phyloP scores from a whole-genome alignment of 1,139 yeast species.

The Pichia sp. region DNA sequence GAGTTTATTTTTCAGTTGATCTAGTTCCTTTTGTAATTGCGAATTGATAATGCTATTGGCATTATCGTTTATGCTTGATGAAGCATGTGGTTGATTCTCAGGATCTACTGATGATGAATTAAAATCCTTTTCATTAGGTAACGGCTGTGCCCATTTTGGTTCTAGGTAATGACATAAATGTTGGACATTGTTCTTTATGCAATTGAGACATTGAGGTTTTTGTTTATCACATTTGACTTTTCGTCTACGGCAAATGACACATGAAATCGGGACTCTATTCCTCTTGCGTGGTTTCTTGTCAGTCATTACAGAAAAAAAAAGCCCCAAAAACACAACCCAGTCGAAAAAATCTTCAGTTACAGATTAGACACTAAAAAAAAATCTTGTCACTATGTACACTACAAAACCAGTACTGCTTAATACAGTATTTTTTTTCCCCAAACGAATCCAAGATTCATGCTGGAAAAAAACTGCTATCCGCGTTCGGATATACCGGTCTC shows the following conservation, averaged over 20 bases:
- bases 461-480: background rate
- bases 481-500: background rate
- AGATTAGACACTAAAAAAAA: background rate
- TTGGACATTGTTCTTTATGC: constrained; percentile 66
- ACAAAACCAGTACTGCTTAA: no score
- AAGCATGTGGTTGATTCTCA: background rate
- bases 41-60: background rate
- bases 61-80: background rate
- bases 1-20: constrained; percentile 21
- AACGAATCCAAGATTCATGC: background rate
- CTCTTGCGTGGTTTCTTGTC: constrained; percentile 31
- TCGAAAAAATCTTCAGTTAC: no score
- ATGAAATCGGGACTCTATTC: constrained; percentile 41
- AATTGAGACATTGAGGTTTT: constrained; percentile 66
- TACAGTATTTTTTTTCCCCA: background rate
- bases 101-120: background rate
- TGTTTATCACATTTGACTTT: constrained; percentile 56
- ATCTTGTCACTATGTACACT: no score
- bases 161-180: constrained; percentile 65
- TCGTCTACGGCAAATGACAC: constrained; percentile 42
- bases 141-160: constrained; percentile 45
- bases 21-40: constrained; percentile 10
- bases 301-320: background rate
- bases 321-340: background rate
- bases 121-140: constrained; percentile 6